Percentiles rank a stretch among this genome's conserved stretches.
phyloP scores from a whole-genome alignment of 164 flowering plant genomes.

The Tetrastigma voinierianum region DNA sequence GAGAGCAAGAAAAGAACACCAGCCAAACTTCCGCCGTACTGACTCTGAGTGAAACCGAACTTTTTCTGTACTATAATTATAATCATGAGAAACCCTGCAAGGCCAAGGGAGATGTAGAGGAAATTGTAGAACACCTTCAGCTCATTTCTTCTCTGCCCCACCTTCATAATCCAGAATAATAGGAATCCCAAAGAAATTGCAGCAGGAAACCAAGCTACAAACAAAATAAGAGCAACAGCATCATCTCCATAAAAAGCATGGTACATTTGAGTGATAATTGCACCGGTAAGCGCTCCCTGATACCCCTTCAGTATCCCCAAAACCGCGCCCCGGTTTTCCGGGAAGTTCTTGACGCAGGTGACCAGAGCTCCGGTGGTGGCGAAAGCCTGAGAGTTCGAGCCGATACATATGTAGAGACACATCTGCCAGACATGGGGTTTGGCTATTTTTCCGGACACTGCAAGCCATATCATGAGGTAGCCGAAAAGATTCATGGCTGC shows the following conservation, averaged over 20 bases:
- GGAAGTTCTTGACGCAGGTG: constrained; percentile 42
- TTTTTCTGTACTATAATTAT: constrained; percentile 21
- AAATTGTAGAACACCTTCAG: constrained; percentile 30
- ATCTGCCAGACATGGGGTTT: constrained; percentile 40
- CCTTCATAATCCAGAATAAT: constrained; percentile 31
- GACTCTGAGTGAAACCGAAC: constrained; percentile 8
- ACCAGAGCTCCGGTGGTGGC: constrained; percentile 43
- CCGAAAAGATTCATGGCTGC: constrained; percentile 41
- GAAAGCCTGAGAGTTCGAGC: constrained; percentile 41
- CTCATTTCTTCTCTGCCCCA: constrained; percentile 18
- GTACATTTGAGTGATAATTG: constrained; percentile 31
- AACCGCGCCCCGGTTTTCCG: constrained; percentile 37
- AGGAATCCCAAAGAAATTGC: constrained; percentile 28
- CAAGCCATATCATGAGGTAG: constrained; percentile 43
- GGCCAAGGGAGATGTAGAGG: constrained; percentile 30
- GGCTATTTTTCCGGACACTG: constrained; percentile 26
- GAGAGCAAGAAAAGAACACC: constrained; percentile 19
- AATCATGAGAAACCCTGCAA: constrained; percentile 34
- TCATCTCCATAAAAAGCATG: constrained; percentile 31
- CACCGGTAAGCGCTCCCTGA: constrained; percentile 30
- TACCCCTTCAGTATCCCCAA: constrained; percentile 35
- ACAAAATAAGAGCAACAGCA: constrained; percentile 27
- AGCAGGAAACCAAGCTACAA: constrained; percentile 42
- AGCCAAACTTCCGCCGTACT: constrained; percentile 15
- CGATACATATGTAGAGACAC: constrained; percentile 43